A percentile compares a stretch with the other conserved stretches of the same genome.
These are phyloP conservation scores for Jacaranda mimosifolia DNA, from an alignment of 257 asterid genomes.

Conservation along the genomic window DNA sequence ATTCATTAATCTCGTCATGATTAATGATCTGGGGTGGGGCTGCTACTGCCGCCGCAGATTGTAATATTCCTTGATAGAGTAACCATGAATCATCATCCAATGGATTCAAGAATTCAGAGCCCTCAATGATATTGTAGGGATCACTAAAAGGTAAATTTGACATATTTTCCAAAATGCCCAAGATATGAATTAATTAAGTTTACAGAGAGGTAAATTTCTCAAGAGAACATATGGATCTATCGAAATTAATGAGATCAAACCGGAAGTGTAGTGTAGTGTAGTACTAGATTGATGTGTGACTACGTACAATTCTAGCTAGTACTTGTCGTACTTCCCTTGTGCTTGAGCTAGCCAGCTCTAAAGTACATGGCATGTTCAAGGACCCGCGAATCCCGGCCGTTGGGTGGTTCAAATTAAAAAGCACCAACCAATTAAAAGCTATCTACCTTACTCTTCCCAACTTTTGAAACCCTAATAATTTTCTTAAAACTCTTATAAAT, in stretches of 20 bases:
- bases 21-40: too few species aligned
- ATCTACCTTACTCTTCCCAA: background rate
- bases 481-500: background rate
- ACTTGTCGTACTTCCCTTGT: slow-evolving; percentile 24
- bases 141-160: slow-evolving; percentile 4
- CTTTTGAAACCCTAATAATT: slow-evolving; percentile 30
- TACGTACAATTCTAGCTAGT: too few species aligned
- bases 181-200: background rate
- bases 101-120: background rate
- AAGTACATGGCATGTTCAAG: background rate
- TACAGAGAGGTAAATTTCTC: too few species aligned
- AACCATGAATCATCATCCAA: slow-evolving; percentile 27
- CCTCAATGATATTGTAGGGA: slow-evolving; percentile 21
- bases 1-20: background rate
- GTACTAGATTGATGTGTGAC: too few species aligned
- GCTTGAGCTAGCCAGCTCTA: background rate
- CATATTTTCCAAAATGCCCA: slow-evolving; percentile 22
- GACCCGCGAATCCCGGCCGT: slow-evolving; percentile 23
- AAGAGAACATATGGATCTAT: too few species aligned
- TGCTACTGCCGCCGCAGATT: background rate
- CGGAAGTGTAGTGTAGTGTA: too few species aligned
- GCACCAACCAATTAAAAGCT: too few species aligned
- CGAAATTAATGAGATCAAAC: too few species aligned
- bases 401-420: background rate
- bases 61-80: slow-evolving; percentile 25